A percentile compares a stretch with the other conserved stretches of the same genome.
phyloP scores from a whole-genome alignment of 2,329 filamentous ascomycete genomes.

The Aureobasidium sp. region DNA sequence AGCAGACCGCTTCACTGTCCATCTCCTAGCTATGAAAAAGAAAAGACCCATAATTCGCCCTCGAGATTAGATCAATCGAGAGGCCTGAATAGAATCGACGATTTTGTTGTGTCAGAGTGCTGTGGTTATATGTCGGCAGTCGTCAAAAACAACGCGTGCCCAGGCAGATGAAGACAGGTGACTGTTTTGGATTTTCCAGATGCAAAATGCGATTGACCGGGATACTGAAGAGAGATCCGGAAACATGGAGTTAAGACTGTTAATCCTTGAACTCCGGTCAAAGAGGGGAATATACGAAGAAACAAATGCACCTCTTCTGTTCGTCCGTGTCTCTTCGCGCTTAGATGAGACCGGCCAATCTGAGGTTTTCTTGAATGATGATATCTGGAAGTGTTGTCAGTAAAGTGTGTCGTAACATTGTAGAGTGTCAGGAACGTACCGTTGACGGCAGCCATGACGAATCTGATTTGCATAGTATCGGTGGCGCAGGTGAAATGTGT shows the following conservation, averaged over 20 bases:
- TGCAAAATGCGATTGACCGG: not conserved
- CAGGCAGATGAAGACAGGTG: not conserved
- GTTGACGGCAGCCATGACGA: conserved; percentile 99
- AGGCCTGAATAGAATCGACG: not conserved
- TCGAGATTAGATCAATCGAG: conserved; percentile 3
- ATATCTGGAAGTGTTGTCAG: conserved; percentile 66
- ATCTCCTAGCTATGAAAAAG: not conserved
- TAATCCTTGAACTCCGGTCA: not conserved
- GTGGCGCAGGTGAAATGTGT: conserved; percentile 99
- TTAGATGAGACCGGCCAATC: conserved; percentile 93
- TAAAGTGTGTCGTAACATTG: not conserved
- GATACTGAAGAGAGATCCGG: not conserved
- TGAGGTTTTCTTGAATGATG: conserved; percentile 99
- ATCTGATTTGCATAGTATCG: conserved; percentile 96
- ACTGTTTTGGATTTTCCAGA: not conserved
- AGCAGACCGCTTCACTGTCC: conserved; percentile 3
- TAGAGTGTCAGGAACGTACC: conserved; percentile 48
- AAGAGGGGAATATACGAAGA: not conserved
- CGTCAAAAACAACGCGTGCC: not conserved
- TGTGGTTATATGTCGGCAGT: not conserved
- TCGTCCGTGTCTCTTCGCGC: not conserved
- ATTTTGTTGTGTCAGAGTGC: not conserved
- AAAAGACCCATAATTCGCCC: not conserved
- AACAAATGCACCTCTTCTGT: not conserved
- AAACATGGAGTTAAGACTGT: not conserved